Evolutionary conservation across 345 rosid species (phyloP).

Genomic region (Capsella bursapastoris): DNA sequence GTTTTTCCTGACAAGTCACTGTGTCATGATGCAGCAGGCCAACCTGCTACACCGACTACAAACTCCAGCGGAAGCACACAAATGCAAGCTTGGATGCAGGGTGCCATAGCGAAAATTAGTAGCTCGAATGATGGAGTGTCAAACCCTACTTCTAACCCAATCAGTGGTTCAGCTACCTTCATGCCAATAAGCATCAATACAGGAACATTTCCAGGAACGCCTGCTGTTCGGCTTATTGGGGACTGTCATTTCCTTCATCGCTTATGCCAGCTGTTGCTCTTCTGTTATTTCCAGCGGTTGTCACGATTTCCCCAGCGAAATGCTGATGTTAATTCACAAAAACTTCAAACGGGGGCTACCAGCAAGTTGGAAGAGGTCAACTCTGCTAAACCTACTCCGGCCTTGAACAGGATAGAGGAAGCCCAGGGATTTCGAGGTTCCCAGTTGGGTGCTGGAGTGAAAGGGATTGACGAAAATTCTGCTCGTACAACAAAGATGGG

Average conservation of each 20-base stretch:
- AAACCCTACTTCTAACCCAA: conserved; percentile 67
- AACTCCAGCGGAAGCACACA: conserved; percentile 93
- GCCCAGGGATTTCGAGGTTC: conserved; percentile 69
- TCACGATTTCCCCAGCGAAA: conserved; percentile 74
- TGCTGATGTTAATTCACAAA: conserved; percentile 71
- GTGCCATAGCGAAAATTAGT: conserved; percentile 97
- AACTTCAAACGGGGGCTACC: conserved; percentile 72
- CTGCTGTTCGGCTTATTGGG: conserved; percentile 99
- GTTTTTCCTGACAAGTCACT: conserved; percentile 31
- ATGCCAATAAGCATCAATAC: conserved; percentile 99
- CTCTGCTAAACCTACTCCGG: conserved; percentile 64
- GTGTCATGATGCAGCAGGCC: conserved; percentile 63
- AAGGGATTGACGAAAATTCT: conserved; percentile 84
- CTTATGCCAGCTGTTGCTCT: conserved; percentile 92
- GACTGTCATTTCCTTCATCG: conserved; percentile 99
- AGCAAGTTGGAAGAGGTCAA: conserved; percentile 83
- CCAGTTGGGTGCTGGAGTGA: conserved; percentile 68
- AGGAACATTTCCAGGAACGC: conserved; percentile 99
- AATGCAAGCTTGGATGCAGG: conserved; percentile 99
- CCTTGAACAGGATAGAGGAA: conserved; percentile 71
- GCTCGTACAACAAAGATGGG: conserved; percentile 79
- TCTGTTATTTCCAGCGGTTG: conserved; percentile 85
- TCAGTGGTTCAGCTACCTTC: conserved; percentile 80
- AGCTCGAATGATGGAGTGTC: conserved; percentile 78
- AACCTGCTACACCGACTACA: conserved; percentile 58